Percentiles rank a stretch among this genome's conserved stretches.
Conservation (phyloP, 345 rosid genomes). For the Aquilaria sinensis region DNA sequence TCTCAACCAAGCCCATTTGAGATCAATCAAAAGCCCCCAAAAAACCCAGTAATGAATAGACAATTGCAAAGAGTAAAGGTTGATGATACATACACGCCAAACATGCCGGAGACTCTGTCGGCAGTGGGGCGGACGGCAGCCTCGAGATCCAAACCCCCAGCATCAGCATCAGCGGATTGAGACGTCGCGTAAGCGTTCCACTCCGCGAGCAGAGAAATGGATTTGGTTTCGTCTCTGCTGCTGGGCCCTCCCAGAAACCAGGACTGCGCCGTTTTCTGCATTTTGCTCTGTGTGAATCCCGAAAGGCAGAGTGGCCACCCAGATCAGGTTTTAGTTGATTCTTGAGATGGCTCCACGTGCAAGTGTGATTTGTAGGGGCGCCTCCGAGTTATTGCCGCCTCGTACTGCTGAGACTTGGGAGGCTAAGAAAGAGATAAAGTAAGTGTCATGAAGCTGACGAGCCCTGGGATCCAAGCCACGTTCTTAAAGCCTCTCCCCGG, state of each 20-base stretch:
- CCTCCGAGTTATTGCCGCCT: too few species aligned
- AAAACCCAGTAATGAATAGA: neutral
- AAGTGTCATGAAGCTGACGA: too few species aligned
- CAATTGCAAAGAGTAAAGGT: neutral
- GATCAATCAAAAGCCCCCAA: neutral
- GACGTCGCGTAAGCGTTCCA: slow-evolving; percentile 56
- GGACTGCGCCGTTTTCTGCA: slow-evolving; percentile 43
- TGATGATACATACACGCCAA: slow-evolving; percentile 19
- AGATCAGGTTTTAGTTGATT: too few species aligned
- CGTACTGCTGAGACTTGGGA: too few species aligned
- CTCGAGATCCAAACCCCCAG: slow-evolving; percentile 40
- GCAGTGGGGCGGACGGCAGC: slow-evolving; percentile 32
- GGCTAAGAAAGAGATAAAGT: too few species aligned
- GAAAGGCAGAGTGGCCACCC: neutral
- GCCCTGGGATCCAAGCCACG: too few species aligned
- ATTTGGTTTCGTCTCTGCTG: slow-evolving; percentile 17
- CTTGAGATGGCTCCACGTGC: too few species aligned
- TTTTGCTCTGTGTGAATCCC: neutral
- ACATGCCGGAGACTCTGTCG: slow-evolving; percentile 27
- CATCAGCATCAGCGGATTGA: slow-evolving; percentile 24
- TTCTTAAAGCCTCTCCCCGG: too few species aligned
- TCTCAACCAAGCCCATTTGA: neutral
- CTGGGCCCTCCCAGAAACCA: slow-evolving; percentile 43
- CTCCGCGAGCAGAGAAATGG: slow-evolving; percentile 41
- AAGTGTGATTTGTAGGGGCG: too few species aligned